Evolutionary conservation across 179 eudicot genomes (phyloP).

Genomic region (Silene vulgaris): DNA sequence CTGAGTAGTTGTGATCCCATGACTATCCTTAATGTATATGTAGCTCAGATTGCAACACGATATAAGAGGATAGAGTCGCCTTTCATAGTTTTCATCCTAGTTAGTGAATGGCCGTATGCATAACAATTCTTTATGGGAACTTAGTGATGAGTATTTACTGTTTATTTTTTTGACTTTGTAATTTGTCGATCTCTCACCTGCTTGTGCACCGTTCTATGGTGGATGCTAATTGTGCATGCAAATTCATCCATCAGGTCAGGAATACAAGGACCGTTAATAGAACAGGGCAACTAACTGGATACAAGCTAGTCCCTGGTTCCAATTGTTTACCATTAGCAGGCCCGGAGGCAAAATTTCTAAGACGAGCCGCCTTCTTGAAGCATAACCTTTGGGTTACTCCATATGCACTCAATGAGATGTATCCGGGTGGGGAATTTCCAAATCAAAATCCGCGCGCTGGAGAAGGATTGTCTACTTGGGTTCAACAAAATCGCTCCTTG

Average conservation of each 20-base stretch:
- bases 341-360: slow-evolving; percentile 70
- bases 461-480: slow-evolving; percentile 93
- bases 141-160: background rate
- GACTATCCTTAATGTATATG: too few relatives aligned
- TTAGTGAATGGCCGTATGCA: too few relatives aligned
- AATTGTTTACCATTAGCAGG: slow-evolving; percentile 51
- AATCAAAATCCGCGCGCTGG: slow-evolving; percentile 97
- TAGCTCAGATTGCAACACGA: background rate
- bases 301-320: slow-evolving; percentile 45
- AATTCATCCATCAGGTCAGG: slow-evolving; percentile 34
- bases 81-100: too few relatives aligned
- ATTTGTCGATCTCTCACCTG: background rate
- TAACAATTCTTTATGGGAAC: background rate
- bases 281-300: slow-evolving; percentile 48
- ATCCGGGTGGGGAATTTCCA: slow-evolving; percentile 99
- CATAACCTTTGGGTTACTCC: slow-evolving; percentile 95
- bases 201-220: background rate
- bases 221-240: slow-evolving; percentile 12
- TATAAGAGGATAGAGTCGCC: too few relatives aligned
- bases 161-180: background rate
- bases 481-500: slow-evolving; percentile 71
- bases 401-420: slow-evolving; percentile 65
- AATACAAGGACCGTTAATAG: slow-evolving; percentile 50
- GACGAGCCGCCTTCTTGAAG: slow-evolving; percentile 94
- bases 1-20: too few relatives aligned